Base-by-base conservation (phyloP, 2,329 filamentous ascomycete species). In the Calonectria pauciramosa region DNA sequence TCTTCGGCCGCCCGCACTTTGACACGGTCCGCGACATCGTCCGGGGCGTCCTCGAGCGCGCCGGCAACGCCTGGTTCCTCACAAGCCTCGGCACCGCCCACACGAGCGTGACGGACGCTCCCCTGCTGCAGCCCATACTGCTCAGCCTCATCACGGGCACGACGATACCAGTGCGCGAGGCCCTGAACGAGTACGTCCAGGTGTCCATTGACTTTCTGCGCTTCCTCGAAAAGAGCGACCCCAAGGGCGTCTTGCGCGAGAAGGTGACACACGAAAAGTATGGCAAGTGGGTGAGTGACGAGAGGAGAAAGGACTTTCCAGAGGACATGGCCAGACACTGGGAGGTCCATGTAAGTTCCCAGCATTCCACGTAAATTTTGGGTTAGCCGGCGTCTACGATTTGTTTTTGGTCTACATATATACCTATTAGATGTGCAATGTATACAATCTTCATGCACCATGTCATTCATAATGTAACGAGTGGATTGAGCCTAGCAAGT, bases 71-170 rank as follows among this genome's bases (percentile, higher is more conserved):
- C 2, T 91, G 90, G 90, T 91, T 91, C 82, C 82, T 91, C 78
- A 91, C 90, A 1, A 87, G 87, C 34, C 80, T 90, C 1, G 88
- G 89, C 38, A 91, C 90, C 0, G 85, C 91, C 0, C 93, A 94
- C 78, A 91, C 93, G 0, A 91, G 89, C 13, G 90, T 93, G 26
- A 93, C 93, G 0, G 93, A 94, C 79, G 93, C 92, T 20, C 92
- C 92, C 0, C 85, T 94, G 3, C 87, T 94, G 10, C 89, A 93
- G 74, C 92, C 92, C 0, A 84, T 89, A 66, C 84, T 94, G 34
- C 86, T 94, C 56, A 88, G 89, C 71, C 90, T 90, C 85, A 90
- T 91, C 0, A 93, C 92, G 0, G 91, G 91, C 0, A 90, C 92
- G 0, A 89, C 86, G 1, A 87, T 93, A n/a, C 85, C 91, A 69